Conservation (phyloP, 257 asterid genomes). For the Fraxinus anomala region DNA sequence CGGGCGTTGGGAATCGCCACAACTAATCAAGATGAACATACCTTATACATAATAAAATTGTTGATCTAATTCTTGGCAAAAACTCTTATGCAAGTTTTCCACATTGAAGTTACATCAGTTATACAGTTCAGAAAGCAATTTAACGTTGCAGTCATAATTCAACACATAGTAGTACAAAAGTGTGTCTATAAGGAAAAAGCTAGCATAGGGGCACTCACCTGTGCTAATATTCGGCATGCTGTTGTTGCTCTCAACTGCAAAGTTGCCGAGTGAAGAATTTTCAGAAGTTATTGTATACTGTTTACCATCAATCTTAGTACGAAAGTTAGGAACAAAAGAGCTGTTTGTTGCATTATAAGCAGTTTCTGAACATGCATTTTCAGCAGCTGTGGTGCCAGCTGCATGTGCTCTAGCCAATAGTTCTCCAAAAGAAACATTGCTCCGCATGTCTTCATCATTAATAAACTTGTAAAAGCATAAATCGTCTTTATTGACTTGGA, state of each 20-base stretch:
- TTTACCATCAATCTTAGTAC: slow-evolving; percentile 26
- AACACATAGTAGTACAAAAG: not conserved
- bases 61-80: not conserved
- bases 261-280: slow-evolving; percentile 27
- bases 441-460: slow-evolving; percentile 32
- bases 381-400: slow-evolving; percentile 28
- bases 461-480: slow-evolving; percentile 6
- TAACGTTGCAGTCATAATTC: not conserved
- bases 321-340: slow-evolving; percentile 17
- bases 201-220: slow-evolving; percentile 30
- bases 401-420: slow-evolving; percentile 50
- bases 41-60: not conserved
- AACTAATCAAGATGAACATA: not conserved
- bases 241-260: slow-evolving; percentile 12
- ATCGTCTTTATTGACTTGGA: slow-evolving; percentile 23
- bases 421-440: slow-evolving; percentile 36
- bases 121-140: not conserved
- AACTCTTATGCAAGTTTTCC: slow-evolving; percentile 8
- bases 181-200: slow-evolving; percentile 2
- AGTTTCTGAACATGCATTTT: slow-evolving; percentile 9
- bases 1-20: not conserved
- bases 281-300: slow-evolving; percentile 29
- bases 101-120: slow-evolving; percentile 15
- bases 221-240: slow-evolving; percentile 15
- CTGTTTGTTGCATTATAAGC: slow-evolving; percentile 29